Base-by-base conservation (phyloP, 441 rosid genomes). In the Pelargonium myrrhifolium region DNA sequence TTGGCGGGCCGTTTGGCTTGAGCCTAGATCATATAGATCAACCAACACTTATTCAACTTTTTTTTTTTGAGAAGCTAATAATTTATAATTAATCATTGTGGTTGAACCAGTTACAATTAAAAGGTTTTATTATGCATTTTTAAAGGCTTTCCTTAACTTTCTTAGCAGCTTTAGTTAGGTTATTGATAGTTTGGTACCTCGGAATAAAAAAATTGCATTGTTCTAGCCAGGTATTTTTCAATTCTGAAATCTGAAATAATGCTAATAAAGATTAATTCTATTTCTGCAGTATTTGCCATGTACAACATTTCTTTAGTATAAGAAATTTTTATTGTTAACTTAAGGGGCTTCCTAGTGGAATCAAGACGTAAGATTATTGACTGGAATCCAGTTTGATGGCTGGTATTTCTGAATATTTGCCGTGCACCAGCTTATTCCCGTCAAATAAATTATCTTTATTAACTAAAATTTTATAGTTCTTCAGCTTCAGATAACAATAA, bases 241-340 rank as follows among this genome's bases (percentile, higher is more conserved):
- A 55, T 55, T 55, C 21, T 55, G 60, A 9, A 55, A 55, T n/a
- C n/a, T n/a, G n/a, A n/a, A n/a, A n/a, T n/a, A 55, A 55, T 55
- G 21, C 22, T 55, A 55, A 17, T 55, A 55, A 49, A 43, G 11
- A 8, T 9, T 3, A 43, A 8, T 9, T 10, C 9, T 43, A 12
- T n/a, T 12, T 49, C 20, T 20, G 15, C 14, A n/a, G 5, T n/a
- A n/a, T n/a, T n/a, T 55, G 20, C 26, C 60, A 55, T 55, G 22
- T 20, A 55, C 24, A 55, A 6, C 11, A 24, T 55, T 55, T 55
- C 22, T 55, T 55, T 55, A 22, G 26, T 17, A 55, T 21, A 31
- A 31, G 7, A 31, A 3, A 31, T 5, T 31, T 31, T 55, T 55
- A 55, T 55, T 9, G 60, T 55, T 55, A 9, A 0, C 20, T 10